A percentile compares a stretch with the other conserved stretches of the same genome.
phyloP scores from a whole-genome alignment of 1,284 basidiomycete genomes.

The Psilocybe mexicana region DNA sequence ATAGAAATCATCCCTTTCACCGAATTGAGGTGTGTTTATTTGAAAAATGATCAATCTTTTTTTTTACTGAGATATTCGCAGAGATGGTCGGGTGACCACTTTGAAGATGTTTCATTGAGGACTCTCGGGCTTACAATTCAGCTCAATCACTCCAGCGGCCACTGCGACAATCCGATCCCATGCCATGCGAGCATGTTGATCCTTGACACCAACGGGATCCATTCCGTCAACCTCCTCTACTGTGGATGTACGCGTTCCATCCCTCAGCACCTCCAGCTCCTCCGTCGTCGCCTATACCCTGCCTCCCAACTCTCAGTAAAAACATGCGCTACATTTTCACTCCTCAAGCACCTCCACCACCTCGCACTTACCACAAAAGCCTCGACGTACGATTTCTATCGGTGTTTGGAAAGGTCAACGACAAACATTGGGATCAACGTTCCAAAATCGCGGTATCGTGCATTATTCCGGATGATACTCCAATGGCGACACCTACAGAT shows the following conservation, averaged over 20 bases:
- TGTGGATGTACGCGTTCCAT: neutral
- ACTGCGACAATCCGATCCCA: neutral
- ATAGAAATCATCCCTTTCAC: slow-evolving; percentile 8
- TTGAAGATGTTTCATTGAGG: neutral
- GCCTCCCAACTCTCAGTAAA: slow-evolving; percentile 2
- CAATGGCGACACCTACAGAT: slow-evolving; percentile 27
- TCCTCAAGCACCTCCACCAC: slow-evolving; percentile 4
- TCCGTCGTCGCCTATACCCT: slow-evolving; percentile 14
- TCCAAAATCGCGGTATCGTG: slow-evolving; percentile 16
- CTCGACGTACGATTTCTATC: slow-evolving; percentile 13
- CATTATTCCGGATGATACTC: slow-evolving; percentile 20
- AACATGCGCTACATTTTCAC: slow-evolving; percentile 9
- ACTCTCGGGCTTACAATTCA: neutral
- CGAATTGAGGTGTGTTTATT: slow-evolving; percentile 6
- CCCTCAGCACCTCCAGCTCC: slow-evolving; percentile 1
- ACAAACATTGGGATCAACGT: slow-evolving; percentile 5
- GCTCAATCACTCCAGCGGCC: slow-evolving; percentile 19
- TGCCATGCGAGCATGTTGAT: slow-evolving; percentile 5
- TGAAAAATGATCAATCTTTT: too few species aligned
- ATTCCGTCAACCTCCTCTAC: neutral
- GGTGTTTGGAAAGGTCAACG: slow-evolving; percentile 2
- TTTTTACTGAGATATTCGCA: neutral
- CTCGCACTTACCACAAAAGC: slow-evolving; percentile 1
- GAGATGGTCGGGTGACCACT: slow-evolving; percentile 6
- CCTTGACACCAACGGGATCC: neutral